Percentiles rank a stretch among this genome's conserved stretches.
Evolutionary conservation across 352 stramenopile species (phyloP).

Genomic region (Phytophthora syringae): DNA sequence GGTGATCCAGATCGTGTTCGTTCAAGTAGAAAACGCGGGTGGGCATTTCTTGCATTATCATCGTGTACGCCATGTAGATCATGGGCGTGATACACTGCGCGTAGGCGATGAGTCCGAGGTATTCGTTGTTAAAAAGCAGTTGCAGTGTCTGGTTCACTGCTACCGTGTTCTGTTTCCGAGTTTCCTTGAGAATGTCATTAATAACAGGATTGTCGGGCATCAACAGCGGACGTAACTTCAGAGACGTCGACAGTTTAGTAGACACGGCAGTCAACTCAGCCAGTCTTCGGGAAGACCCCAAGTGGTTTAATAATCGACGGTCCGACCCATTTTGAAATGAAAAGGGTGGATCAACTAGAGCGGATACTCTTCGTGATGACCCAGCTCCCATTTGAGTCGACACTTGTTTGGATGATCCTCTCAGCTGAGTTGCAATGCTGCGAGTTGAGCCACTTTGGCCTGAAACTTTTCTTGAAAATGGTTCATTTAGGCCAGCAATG

Average conservation of each 20-base stretch:
- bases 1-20: conserved; percentile 9
- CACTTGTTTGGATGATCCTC: conserved; percentile 9
- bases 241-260: conserved; percentile 11
- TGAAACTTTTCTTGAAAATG: conserved; percentile 8
- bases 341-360: conserved; percentile 3
- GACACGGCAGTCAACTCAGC: conserved; percentile 23
- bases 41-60: conserved; percentile 25
- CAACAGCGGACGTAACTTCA: conserved; percentile 22
- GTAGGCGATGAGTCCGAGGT: conserved; percentile 47
- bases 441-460: conserved; percentile 10
- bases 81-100: conserved; percentile 40
- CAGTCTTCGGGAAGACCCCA: conserved; percentile 27
- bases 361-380: conserved; percentile 20
- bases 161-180: conserved; percentile 41
- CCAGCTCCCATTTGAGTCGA: conserved; percentile 4
- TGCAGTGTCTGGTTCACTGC: conserved; percentile 45
- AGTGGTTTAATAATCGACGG: conserved; percentile 6
- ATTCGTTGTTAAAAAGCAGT: conserved; percentile 54
- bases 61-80: conserved; percentile 43
- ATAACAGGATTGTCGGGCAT: conserved; percentile 31
- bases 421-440: conserved; percentile 14
- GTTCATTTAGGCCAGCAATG: conserved; percentile 9
- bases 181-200: conserved; percentile 37
- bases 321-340: background rate
- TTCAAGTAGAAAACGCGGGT: conserved; percentile 38